A percentile compares a stretch with the other conserved stretches of the same genome.
Evolutionary conservation across 208 protist genomes (phyloP).

Genomic region (Novymonas esmeraldas): DNA sequence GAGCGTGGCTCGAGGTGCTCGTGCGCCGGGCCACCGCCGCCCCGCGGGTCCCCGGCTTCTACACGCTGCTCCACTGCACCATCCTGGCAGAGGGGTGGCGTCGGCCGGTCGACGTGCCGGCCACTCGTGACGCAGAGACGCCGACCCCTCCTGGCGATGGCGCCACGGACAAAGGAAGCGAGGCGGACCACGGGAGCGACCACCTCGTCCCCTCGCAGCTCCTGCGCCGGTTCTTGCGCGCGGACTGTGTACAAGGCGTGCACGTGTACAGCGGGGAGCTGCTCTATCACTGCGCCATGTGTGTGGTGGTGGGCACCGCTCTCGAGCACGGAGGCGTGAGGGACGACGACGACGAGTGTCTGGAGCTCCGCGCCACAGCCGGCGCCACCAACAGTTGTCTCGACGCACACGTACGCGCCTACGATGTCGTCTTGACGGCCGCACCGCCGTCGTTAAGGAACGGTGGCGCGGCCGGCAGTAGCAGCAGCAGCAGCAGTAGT

Average conservation of each 20-base stretch:
- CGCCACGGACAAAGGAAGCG: background rate
- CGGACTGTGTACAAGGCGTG: constrained; percentile 12
- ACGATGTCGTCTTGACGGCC: constrained; percentile 22
- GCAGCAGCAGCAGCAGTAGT: background rate
- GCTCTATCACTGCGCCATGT: constrained; percentile 45
- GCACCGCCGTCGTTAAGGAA: constrained; percentile 35
- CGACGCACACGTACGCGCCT: constrained; percentile 26
- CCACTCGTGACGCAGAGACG: too few relatives aligned
- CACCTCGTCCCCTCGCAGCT: background rate
- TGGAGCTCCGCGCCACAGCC: background rate
- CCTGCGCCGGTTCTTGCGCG: constrained; percentile 1
- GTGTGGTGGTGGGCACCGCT: constrained; percentile 24
- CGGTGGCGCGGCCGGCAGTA: background rate
- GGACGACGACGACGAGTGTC: background rate
- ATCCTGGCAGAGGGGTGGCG: constrained; percentile 19
- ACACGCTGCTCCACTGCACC: constrained; percentile 40
- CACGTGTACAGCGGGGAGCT: constrained; percentile 42
- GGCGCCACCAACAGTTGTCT: background rate
- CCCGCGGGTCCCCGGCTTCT: constrained; percentile 49
- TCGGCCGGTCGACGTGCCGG: too few relatives aligned
- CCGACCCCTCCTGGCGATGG: background rate
- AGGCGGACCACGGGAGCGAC: background rate
- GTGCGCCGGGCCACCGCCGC: constrained; percentile 7
- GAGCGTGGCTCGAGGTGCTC: constrained; percentile 10
- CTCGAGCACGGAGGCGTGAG: background rate